Base-by-base conservation (phyloP, 352 stramenopile species). In the Phytophthora hybrid region DNA sequence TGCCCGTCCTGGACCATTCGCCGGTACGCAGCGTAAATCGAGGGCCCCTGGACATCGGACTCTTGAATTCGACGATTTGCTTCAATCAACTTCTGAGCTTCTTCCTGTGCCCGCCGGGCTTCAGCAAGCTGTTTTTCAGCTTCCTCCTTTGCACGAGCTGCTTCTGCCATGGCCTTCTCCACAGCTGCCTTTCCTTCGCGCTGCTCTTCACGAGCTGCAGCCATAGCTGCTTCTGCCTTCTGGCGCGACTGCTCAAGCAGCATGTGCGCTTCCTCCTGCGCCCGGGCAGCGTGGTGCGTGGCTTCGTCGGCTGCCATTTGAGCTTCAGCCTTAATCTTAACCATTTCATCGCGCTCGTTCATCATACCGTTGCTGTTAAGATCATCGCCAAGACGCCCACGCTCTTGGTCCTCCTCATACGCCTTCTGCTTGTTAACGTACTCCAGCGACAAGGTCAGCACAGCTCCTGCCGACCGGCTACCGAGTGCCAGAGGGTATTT, bases 341-440 rank as follows among this genome's bases (percentile, higher is more conserved):
- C 77, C 86, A 96, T 94, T 71, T 93, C 84, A 73, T 96, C 88
- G n/a, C 80, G 78, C 64, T 89, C 82, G 55, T 92, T 93, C 85
- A 93, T 88, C 49, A 93, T 81, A 21, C 73, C 77, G 0, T 82
- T 84, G 16, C 84, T 79, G 37, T 78, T 84, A 26, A 92, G 63
- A 59, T 93, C 87, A 47, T 90, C 84, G 44, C 73, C 80, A 56
- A 92, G 74, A 57, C 84, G 81, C 4, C 81, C 69, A 57, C 84
- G 80, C 58, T 92, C 80, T 57, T 94, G 85, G 23, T 91, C 84
- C 62, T 96, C 80, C 31, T 93, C 80, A 63, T 83, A 91, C 19
- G 86, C 86, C 76, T 93, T 94, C 4, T 82, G 88, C 62, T 93
- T 93, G 76, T 96, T 96, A 29, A 95, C 83, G 64, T 96, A 96